phyloP scores from a whole-genome alignment of 352 stramenopile species.

The Thalassiosira sp. region DNA sequence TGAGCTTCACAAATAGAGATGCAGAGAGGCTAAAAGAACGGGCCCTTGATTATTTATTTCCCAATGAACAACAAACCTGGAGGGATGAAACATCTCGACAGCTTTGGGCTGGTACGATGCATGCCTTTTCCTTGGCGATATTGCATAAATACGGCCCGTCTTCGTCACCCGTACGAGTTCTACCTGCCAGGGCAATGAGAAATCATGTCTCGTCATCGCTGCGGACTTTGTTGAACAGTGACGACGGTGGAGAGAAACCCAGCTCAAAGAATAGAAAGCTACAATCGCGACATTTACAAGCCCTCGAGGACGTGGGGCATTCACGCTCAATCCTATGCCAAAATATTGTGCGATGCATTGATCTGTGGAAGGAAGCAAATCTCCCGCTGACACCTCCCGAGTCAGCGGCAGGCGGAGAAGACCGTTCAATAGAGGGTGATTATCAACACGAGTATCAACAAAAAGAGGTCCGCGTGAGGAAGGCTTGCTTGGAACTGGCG shows the following conservation, averaged over 20 bases:
- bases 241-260: conserved; percentile 1
- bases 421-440: neutral
- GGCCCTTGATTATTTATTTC: conserved; percentile 41
- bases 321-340: conserved; percentile 43
- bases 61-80: conserved; percentile 3
- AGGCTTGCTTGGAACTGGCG: conserved; percentile 52
- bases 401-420: neutral
- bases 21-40: conserved; percentile 39
- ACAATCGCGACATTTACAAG: conserved; percentile 33
- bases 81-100: conserved; percentile 38
- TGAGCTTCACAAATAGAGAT: conserved; percentile 61
- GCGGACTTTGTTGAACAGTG: conserved; percentile 17
- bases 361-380: conserved; percentile 63
- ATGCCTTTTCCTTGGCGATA: conserved; percentile 51
- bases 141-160: conserved; percentile 40
- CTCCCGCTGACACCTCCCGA: conserved; percentile 32
- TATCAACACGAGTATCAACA: conserved; percentile 4
- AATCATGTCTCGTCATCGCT: conserved; percentile 41
- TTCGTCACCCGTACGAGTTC: conserved; percentile 23
- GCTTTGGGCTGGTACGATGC: conserved; percentile 61
- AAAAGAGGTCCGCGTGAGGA: conserved; percentile 16
- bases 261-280: conserved; percentile 17
- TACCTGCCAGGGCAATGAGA: conserved; percentile 43
- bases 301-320: conserved; percentile 49
- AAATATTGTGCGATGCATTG: conserved; percentile 59